These are phyloP conservation scores for Monosporascus sp. DNA, from an alignment of 2,329 filamentous ascomycete genomes.

Conservation along the genomic window DNA sequence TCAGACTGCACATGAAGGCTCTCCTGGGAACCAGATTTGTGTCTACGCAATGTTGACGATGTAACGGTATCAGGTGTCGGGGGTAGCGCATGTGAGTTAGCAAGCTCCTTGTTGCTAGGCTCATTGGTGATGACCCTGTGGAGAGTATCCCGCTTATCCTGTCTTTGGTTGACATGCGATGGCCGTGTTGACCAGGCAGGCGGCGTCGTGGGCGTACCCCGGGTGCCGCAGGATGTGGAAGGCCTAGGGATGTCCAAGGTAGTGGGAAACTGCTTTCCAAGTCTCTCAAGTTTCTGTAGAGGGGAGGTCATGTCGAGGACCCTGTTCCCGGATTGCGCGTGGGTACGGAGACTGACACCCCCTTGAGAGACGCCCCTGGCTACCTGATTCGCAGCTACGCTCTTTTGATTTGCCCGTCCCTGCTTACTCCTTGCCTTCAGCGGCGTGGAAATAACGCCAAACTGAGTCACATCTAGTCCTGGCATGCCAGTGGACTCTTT, in stretches of 20 bases:
- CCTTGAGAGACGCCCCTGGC: slow-evolving; percentile 27
- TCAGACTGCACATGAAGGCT: slow-evolving; percentile 15
- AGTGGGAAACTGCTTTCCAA: slow-evolving; percentile 26
- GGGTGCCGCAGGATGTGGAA: slow-evolving; percentile 19
- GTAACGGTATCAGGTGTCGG: slow-evolving; percentile 58
- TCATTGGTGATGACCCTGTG: slow-evolving; percentile 45
- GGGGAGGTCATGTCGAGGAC: slow-evolving; percentile 43
- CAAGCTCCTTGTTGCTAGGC: slow-evolving; percentile 33
- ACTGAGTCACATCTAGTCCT: slow-evolving; percentile 18
- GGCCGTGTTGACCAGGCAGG: slow-evolving; percentile 5
- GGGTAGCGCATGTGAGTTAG: slow-evolving; percentile 41
- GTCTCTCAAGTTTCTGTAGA: slow-evolving; percentile 44
- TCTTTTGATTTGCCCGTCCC: slow-evolving; percentile 15
- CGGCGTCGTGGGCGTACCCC: slow-evolving; percentile 12
- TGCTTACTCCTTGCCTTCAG: slow-evolving; percentile 9
- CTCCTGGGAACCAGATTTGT: slow-evolving; percentile 21
- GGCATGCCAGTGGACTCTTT: slow-evolving; percentile 7
- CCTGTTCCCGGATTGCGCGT: slow-evolving; percentile 42
- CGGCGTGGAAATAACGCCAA: slow-evolving; percentile 15
- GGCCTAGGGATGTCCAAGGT: slow-evolving; percentile 26
- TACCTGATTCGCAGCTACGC: slow-evolving; percentile 15
- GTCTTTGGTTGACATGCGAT: slow-evolving; percentile 27
- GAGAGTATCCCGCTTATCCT: slow-evolving; percentile 44
- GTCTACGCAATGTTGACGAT: slow-evolving; percentile 42
- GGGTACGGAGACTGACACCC: slow-evolving; percentile 24